Conservation (phyloP, 1,284 basidiomycete species). For the Trametes sp. region DNA sequence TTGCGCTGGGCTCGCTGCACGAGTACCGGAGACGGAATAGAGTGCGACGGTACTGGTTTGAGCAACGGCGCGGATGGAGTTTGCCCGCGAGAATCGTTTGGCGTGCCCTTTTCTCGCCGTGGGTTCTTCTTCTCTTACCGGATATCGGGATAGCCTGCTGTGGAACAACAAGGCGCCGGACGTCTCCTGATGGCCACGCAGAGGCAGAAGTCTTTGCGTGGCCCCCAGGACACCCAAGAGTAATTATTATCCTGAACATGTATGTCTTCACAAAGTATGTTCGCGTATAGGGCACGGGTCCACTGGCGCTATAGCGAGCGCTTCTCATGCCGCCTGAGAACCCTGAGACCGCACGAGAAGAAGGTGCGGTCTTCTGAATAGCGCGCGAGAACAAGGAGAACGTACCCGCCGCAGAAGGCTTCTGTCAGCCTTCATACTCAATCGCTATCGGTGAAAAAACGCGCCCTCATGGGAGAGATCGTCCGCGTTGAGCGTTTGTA, state of each 20-base stretch:
- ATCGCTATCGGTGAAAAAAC: constrained; percentile 18
- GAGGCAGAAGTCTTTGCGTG: not conserved
- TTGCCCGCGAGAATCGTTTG: constrained; percentile 8
- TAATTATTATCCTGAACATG: constrained; percentile 1
- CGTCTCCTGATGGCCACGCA: constrained; percentile 8
- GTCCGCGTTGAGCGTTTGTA: constrained; percentile 5
- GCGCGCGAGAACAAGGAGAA: constrained; percentile 15
- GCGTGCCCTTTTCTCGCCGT: constrained; percentile 8
- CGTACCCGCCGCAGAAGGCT: constrained; percentile 9
- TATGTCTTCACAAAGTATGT: not conserved
- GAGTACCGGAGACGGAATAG: not conserved
- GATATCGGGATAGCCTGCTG: constrained; percentile 8
- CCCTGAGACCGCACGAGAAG: constrained; percentile 8
- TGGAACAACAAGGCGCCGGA: not conserved
- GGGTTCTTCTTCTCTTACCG: constrained; percentile 10
- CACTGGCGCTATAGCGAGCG: not conserved
- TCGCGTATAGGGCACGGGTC: not conserved
- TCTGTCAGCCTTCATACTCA: constrained; percentile 9
- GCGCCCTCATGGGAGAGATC: constrained; percentile 6
- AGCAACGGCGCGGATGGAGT: constrained; percentile 1
- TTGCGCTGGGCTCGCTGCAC: not conserved
- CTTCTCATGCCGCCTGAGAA: constrained; percentile 2
- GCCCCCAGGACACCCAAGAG: not conserved
- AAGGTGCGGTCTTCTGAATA: not conserved
- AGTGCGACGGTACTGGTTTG: constrained; percentile 6